These are phyloP conservation scores for Phytophthora hibernalis DNA, from an alignment of 352 stramenopile genomes.

Conservation along the genomic window DNA sequence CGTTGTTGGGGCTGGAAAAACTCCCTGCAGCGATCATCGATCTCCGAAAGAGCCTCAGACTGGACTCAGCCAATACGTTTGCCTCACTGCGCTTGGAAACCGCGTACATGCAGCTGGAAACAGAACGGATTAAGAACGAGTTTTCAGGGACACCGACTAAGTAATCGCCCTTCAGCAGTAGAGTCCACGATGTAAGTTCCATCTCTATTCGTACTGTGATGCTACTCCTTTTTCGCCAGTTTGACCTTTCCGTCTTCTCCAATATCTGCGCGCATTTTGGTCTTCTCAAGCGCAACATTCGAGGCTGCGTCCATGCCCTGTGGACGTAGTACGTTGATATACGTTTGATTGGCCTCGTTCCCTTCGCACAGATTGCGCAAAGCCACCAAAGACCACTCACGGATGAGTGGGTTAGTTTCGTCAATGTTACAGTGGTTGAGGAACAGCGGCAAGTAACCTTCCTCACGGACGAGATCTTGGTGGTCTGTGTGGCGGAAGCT, in stretches of 20 bases:
- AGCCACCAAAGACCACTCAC: conserved; percentile 91
- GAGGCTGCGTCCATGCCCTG: conserved; percentile 53
- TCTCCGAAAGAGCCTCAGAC: conserved; percentile 20
- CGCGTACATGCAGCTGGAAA: conserved; percentile 26
- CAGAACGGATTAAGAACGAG: conserved; percentile 15
- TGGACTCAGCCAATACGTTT: conserved; percentile 31
- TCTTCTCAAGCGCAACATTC: conserved; percentile 35
- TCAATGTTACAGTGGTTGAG: conserved; percentile 93
- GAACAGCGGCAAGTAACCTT: conserved; percentile 79
- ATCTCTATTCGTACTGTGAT: not conserved
- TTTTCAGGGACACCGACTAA: conserved; percentile 14
- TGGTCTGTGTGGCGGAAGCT: conserved; percentile 69
- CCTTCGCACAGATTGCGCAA: conserved; percentile 91
- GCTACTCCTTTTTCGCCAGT: conserved; percentile 27
- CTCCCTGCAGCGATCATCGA: conserved; percentile 24
- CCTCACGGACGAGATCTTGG: conserved; percentile 83
- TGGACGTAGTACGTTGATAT: conserved; percentile 68
- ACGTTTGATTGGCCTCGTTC: conserved; percentile 76
- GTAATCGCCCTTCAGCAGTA: not conserved
- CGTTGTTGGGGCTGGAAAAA: conserved; percentile 22
- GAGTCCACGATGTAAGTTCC: not conserved
- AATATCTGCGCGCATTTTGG: conserved; percentile 44
- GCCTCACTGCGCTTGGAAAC: conserved; percentile 29
- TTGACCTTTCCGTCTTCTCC: conserved; percentile 41
- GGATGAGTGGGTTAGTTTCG: conserved; percentile 85